Evolutionary conservation across 345 rosid species (phyloP).

Genomic region (Rhodamnia argentea): DNA sequence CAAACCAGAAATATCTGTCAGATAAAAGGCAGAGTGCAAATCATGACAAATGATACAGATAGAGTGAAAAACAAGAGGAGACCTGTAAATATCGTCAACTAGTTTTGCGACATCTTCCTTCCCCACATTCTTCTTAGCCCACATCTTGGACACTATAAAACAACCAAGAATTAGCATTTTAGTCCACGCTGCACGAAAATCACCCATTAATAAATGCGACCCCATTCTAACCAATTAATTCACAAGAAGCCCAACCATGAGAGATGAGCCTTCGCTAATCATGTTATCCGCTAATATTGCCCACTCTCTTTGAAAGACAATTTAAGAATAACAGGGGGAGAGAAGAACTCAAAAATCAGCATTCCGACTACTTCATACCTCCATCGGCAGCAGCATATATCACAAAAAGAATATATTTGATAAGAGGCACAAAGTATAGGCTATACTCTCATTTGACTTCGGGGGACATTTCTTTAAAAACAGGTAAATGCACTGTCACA

Average conservation of each 20-base stretch:
- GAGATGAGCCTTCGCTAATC: not conserved
- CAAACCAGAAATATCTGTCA: not conserved
- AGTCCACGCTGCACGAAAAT: not conserved
- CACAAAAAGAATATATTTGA: not conserved
- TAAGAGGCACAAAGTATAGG: not conserved
- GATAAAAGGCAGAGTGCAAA: not conserved
- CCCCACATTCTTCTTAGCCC: constrained; percentile 64
- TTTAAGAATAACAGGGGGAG: not conserved
- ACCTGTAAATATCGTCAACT: constrained; percentile 93
- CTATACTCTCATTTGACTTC: not conserved
- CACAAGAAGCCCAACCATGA: not conserved
- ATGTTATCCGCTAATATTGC: not conserved
- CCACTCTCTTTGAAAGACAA: not conserved
- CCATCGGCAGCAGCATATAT: not conserved
- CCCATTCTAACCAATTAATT: not conserved
- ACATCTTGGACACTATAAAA: constrained; percentile 50
- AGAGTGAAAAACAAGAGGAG: not conserved
- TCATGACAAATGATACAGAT: not conserved
- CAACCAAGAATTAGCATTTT: not conserved
- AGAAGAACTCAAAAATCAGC: not conserved
- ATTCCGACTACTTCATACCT: no score
- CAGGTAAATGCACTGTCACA: not conserved
- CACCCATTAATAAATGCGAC: not conserved
- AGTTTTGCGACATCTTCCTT: constrained; percentile 88
- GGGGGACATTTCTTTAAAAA: not conserved